These are phyloP conservation scores for Phytophthora constricta DNA, from an alignment of 352 stramenopile genomes.

Conservation along the genomic window DNA sequence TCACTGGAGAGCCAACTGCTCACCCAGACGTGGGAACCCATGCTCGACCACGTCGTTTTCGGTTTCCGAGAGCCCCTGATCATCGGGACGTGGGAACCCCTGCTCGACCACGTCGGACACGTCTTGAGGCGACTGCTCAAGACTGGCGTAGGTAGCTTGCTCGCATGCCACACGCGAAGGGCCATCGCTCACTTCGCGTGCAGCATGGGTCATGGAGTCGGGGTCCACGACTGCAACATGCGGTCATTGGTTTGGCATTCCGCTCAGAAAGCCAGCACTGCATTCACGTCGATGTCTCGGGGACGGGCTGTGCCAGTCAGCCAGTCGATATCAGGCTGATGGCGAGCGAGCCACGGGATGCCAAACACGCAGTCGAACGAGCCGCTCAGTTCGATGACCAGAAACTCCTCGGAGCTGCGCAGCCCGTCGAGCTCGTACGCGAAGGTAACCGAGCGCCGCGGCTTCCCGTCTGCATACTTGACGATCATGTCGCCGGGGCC, in stretches of 20 bases:
- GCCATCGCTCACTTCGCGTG: constrained; percentile 20
- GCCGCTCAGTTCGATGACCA: constrained; percentile 25
- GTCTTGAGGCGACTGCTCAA: constrained; percentile 23
- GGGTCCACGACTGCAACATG: constrained; percentile 25
- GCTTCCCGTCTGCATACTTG: background rate
- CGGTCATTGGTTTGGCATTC: constrained; percentile 10
- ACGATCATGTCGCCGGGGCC: background rate
- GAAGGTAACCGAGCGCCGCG: constrained; percentile 13
- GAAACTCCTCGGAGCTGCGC: constrained; percentile 22
- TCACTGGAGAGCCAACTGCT: no score
- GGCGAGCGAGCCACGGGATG: constrained; percentile 38
- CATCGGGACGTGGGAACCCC: constrained; percentile 3
- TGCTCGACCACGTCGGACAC: constrained; percentile 6
- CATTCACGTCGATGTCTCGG: constrained; percentile 8
- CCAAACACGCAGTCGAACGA: background rate
- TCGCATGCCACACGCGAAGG: constrained; percentile 20
- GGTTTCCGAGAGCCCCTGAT: constrained; percentile 16
- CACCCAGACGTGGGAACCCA: no score
- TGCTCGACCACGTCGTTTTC: constrained; percentile 11
- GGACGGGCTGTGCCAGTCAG: constrained; percentile 15
- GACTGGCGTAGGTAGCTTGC: background rate
- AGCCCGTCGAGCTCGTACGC: constrained; percentile 32
- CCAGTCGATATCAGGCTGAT: constrained; percentile 33
- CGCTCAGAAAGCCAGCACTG: constrained; percentile 12
- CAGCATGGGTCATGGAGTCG: constrained; percentile 5